Conservation (phyloP, 148 eudicot species). For the Cornus kousa region DNA sequence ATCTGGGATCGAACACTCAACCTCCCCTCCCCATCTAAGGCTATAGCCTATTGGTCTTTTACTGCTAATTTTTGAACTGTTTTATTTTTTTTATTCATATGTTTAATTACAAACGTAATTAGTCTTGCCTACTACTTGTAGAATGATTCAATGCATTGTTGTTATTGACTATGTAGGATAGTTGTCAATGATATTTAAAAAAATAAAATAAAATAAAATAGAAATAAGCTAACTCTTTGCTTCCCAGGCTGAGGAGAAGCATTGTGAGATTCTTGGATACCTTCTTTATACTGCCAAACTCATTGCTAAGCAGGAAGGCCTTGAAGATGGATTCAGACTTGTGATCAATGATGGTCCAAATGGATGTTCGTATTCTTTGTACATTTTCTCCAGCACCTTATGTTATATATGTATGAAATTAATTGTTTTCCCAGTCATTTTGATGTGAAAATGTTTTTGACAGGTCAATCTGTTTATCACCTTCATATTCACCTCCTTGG, state of each 20-base stretch:
- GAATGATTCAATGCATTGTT: too few species aligned
- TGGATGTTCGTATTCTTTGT: conserved; percentile 58
- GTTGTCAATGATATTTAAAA: too few species aligned
- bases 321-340: conserved; percentile 78
- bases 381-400: background rate
- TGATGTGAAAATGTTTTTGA: conserved; percentile 10
- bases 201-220: too few species aligned
- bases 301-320: conserved; percentile 87
- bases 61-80: too few species aligned
- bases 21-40: too few species aligned
- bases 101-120: too few species aligned
- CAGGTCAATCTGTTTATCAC: conserved; percentile 96
- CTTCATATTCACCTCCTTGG: conserved; percentile 88
- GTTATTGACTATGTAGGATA: too few species aligned
- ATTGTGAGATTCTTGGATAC: conserved; percentile 78
- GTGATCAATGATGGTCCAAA: conserved; percentile 89
- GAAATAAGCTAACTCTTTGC: background rate
- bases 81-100: too few species aligned
- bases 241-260: conserved; percentile 84
- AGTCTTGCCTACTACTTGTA: too few species aligned
- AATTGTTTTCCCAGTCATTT: background rate
- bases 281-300: conserved; percentile 84
- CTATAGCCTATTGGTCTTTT: too few species aligned
- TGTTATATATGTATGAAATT: background rate
- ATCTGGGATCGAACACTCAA: too few species aligned